Evolutionary conservation across 768 basidiomycete genomes (phyloP).

Genomic region (Boletus coccyginus): DNA sequence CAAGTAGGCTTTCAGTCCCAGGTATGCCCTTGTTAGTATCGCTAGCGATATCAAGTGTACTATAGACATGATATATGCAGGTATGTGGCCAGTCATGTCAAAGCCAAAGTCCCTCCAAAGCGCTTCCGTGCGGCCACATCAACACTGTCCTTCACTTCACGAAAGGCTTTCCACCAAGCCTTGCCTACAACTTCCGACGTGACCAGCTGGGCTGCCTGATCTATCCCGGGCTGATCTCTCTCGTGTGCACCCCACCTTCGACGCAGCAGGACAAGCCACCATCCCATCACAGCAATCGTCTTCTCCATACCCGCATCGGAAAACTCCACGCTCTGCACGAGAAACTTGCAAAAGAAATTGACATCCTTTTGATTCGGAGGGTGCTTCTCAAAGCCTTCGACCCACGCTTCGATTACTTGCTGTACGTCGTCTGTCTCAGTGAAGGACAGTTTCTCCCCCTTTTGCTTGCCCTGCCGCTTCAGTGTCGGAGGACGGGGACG

Average conservation of each 20-base stretch:
- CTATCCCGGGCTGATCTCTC: conserved; percentile 33
- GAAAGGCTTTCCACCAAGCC: conserved; percentile 83
- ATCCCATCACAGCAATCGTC: conserved; percentile 69
- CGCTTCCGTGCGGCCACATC: conserved; percentile 61
- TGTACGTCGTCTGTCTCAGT: conserved; percentile 73
- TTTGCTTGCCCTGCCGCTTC: conserved; percentile 50
- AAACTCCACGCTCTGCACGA: conserved; percentile 66
- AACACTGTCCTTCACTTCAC: conserved; percentile 63
- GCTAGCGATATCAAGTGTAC: neutral
- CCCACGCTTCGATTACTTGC: conserved; percentile 71
- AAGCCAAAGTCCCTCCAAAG: conserved; percentile 69
- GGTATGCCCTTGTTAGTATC: neutral
- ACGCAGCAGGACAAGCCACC: conserved; percentile 76
- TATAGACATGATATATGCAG: neutral
- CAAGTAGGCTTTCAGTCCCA: conserved; percentile 25
- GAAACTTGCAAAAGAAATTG: conserved; percentile 68
- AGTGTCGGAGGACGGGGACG: conserved; percentile 49
- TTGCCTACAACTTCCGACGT: conserved; percentile 48
- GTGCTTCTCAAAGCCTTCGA: conserved; percentile 54
- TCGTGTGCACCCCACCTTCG: conserved; percentile 63
- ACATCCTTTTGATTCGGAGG: conserved; percentile 75
- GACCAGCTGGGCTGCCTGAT: conserved; percentile 29
- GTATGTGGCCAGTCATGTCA: conserved; percentile 40
- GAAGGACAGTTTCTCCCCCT: conserved; percentile 55
- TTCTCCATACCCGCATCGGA: conserved; percentile 68